Base-by-base conservation (phyloP, 1,284 basidiomycete genomes). In the Entoloma clypeatum region DNA sequence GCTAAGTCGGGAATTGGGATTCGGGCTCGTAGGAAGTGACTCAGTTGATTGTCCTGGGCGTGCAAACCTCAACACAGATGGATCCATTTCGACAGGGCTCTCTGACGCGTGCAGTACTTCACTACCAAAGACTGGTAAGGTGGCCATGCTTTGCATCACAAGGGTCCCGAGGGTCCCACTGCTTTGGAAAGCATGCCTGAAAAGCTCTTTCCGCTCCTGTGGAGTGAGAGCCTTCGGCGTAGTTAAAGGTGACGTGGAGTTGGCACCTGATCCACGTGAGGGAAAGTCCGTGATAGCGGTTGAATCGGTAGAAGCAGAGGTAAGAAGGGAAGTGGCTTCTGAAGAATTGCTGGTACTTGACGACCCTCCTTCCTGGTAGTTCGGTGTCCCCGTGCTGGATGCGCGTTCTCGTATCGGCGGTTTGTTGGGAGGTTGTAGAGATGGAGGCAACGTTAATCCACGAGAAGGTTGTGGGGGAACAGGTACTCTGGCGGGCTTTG, bases 31-130 rank as follows among this genome's bases (percentile, higher is more conserved):
- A 14, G 79, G 79, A 11, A 81, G 64, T 24, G 75, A 79, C 55
- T 85, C 83, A 10, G 83, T 86, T 24, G 79, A 81, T 45, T 76
- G 74, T 27, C 72, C 79, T 9, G 86, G 81, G 34, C 85, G 74
- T 11, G 79, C 81, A 61, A 87, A 83, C 13, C 65, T 70, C 45
- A 81, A 66, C 41, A 88, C 86, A 9, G 79, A 81, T 0, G 74
- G 74, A 57, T 89, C 76, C 64, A 72, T 65, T 49, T 74, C 72
- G 13, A 52, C 43, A 6, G 64, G 62, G 40, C 65, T 68, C 30
- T 68, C 64, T 11, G 63, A 56, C 10, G 44, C 45, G 8, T 51
- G 44, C 33, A 67, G 36, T 18, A 47, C 39, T 39, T 36, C 34
- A 44, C 50, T 41, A 44, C 52, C 50, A 41, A 64, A 40, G 10